Base-by-base conservation (phyloP, 23 red algal genomes). In the Pyropia haitanensis region DNA sequence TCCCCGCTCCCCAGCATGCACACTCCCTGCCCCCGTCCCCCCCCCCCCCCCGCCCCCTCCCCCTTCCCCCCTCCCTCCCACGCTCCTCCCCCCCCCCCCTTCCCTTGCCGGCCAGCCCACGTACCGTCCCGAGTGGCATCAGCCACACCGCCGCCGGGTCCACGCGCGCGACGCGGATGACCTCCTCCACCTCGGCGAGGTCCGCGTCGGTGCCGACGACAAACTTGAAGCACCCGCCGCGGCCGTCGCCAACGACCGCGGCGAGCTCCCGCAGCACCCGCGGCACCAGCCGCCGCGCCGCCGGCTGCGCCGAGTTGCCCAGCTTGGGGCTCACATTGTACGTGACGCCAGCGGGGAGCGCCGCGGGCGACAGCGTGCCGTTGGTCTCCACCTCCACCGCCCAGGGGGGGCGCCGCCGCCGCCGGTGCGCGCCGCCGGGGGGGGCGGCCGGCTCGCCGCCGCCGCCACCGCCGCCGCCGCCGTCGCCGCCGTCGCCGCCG, bases 291-390 rank as follows among this genome's bases (percentile, higher is more conserved):
- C 90, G 70, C 19, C 60, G 71, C 21, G 75, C 55, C 15, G 51
- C 55, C 1, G 69, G 77, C 73, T 79, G 72, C 33, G 31, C 18
- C 23, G 94, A 87, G 64, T 98, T 88, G 18, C 64, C 58, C 27
- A 98, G 72, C 56, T 98, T 98, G 58, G 94, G 80, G 58, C 84
- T 90, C 27, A 98, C 94, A 32, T 98, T 98, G 18, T 88, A 83
- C 46, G 87, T 80, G 51, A 98, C 76, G 21, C 18, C 23, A 0
- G 5, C 29, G 50, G 78, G 70, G 28, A 98, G 49, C 15, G 70
- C 85, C 13, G 18, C 15, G 0, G 94, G 94, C 23, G 58, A 77
- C 27, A 98, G 64, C 55, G 94, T 98, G 26, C 94, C 94, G 68
- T 98, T 98, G 34, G 94, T 98, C 59, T 98, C 94, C 31, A 98